Evolutionary conservation across 495 filamentous ascomycete species (phyloP), one percentile per base, ranked within the genome.

Genomic region (Tuber melanosporum): DNA sequence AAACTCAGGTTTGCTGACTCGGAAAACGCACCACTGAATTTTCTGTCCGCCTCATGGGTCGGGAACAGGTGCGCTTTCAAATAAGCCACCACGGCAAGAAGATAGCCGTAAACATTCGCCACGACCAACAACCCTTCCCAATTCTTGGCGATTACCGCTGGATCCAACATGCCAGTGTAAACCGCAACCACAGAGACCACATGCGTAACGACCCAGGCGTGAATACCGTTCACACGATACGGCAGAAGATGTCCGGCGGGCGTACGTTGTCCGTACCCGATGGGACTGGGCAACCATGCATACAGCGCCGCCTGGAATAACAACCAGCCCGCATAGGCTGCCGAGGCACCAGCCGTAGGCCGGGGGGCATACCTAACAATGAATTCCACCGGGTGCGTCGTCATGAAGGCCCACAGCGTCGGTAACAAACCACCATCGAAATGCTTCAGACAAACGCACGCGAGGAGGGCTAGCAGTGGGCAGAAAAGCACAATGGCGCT

Each of bases 191-290:
- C 71, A 44, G 82, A 84, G 20, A 85, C 73, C 26, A 78, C 9
- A 75, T 86, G 85, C 1, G 86, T 86, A 19, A 86, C 70, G 17
- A 79, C 73, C 86, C 86, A 87, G 26, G 86, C 86, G 9, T 79
- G 77, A 20, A 87, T 74, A 15, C 86, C 86, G 77, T 87, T 87
- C 44, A 84, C 81, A 45, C 79, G 78, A 76, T 85, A 85, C 17
- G 81, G 78, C 32, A 85, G 78, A 66, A 84, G 80, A 76, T 85
- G 73, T 2, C 84, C 84, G 71, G 84, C 84, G 10, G 84, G 84
- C 8, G 84, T 85, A n/a, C 81, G 80, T 26, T 83, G 81, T 8
- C 81, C 81, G 47, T 82, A 83, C 26, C 81, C 81, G 39, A 81
- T 82, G 41, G 77, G 73, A 19, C 85, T 82, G n/a, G 85, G 85